A percentile compares a stretch with the other conserved stretches of the same genome.
Conservation (phyloP, 805 yeast species). For the Yarrowia deformans region DNA sequence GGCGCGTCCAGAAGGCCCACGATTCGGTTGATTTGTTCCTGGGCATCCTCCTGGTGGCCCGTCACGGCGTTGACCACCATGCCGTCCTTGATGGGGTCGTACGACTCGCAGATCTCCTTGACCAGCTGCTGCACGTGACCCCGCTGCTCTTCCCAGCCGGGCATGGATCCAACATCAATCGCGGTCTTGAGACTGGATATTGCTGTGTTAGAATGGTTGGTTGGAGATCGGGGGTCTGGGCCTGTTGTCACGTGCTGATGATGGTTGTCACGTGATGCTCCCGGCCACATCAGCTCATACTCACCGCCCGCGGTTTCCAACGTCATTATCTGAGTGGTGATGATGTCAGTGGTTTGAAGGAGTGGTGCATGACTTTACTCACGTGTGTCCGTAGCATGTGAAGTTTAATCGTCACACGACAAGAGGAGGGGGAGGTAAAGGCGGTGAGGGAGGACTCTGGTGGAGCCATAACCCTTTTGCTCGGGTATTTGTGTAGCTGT, state of each 20-base stretch:
- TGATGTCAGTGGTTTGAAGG: slow-evolving; percentile 21
- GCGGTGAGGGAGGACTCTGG: too few species aligned
- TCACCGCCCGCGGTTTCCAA: slow-evolving; percentile 26
- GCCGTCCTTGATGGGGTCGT: slow-evolving; percentile 22
- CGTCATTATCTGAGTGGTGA: not conserved
- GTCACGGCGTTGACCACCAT: slow-evolving; percentile 28
- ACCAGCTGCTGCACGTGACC: slow-evolving; percentile 27
- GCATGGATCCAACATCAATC: slow-evolving; percentile 10
- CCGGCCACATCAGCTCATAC: not conserved
- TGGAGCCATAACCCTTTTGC: too few species aligned
- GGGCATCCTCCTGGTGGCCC: slow-evolving; percentile 10
- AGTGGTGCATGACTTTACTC: slow-evolving; percentile 16
- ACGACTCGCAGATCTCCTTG: slow-evolving; percentile 20
- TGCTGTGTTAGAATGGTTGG: slow-evolving; percentile 1
- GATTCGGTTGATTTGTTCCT: slow-evolving; percentile 7
- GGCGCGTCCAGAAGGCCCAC: slow-evolving; percentile 28
- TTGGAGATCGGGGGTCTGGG: not conserved
- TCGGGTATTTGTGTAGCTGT: too few species aligned
- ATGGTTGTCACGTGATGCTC: not conserved
- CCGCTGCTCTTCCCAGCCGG: not conserved
- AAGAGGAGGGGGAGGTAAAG: not conserved
- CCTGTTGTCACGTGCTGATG: not conserved
- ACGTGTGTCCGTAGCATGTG: slow-evolving; percentile 4
- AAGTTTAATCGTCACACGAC: slow-evolving; percentile 21
- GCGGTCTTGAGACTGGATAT: slow-evolving; percentile 16